These are phyloP conservation scores for Magnusiomyces sp. DNA, from an alignment of 1,139 yeast genomes.

Conservation along the genomic window DNA sequence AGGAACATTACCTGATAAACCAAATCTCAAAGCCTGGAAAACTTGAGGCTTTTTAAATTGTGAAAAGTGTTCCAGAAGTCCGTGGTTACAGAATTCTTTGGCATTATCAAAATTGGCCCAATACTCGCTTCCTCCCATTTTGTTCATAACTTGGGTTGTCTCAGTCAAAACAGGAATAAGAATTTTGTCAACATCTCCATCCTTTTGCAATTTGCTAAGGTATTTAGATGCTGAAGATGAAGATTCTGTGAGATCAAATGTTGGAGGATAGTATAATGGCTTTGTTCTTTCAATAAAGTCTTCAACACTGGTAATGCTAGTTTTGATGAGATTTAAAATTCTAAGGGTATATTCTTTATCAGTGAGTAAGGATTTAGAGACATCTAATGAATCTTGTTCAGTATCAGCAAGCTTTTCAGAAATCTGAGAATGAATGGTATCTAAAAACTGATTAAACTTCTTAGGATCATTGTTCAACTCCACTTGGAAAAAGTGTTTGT, in stretches of 20 bases:
- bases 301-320: constrained; percentile 17
- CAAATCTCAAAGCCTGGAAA: constrained; percentile 57
- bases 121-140: no score
- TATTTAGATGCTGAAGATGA: constrained; percentile 17
- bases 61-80: background rate
- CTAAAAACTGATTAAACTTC: background rate
- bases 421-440: background rate
- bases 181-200: background rate
- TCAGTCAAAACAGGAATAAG: background rate
- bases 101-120: background rate
- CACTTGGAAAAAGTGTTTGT: constrained; percentile 46
- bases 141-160: no score
- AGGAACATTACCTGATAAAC: constrained; percentile 62
- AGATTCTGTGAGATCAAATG: constrained; percentile 4
- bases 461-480: background rate
- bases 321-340: constrained; percentile 16
- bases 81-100: constrained; percentile 6
- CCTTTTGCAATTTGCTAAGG: background rate
- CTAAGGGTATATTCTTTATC: constrained; percentile 20
- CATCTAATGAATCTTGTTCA: background rate
- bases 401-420: background rate
- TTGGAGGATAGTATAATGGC: constrained; percentile 18
- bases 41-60: constrained; percentile 28
- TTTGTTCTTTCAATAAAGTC: constrained; percentile 19
- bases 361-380: constrained; percentile 4